A percentile compares a stretch with the other conserved stretches of the same genome.
phyloP scores from a whole-genome alignment of 2,329 filamentous ascomycete species.

The Fusarium incarnatum region DNA sequence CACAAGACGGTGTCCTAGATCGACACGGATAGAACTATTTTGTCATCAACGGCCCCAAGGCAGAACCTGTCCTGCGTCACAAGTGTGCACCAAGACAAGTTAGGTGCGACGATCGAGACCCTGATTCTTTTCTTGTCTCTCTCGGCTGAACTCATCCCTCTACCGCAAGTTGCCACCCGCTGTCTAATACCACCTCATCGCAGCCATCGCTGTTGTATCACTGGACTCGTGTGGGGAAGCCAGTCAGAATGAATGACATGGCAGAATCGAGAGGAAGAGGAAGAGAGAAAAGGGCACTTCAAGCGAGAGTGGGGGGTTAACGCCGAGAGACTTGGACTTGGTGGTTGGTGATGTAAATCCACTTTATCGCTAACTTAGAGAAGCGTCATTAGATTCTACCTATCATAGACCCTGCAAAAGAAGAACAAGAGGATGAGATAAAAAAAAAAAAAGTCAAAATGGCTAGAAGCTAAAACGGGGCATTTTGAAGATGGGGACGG shows the following conservation, averaged over 20 bases:
- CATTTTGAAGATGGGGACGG: background rate
- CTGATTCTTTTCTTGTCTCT: slow-evolving; percentile 5
- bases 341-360: slow-evolving; percentile 24
- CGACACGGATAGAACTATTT: slow-evolving; percentile 7
- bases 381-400: slow-evolving; percentile 17
- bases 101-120: slow-evolving; percentile 29
- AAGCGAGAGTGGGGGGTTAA: slow-evolving; percentile 16
- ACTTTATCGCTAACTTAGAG: slow-evolving; percentile 13
- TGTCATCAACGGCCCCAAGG: slow-evolving; percentile 15
- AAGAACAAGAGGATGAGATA: background rate
- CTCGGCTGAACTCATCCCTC: slow-evolving; percentile 7
- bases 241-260: background rate
- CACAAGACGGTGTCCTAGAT: slow-evolving; percentile 4
- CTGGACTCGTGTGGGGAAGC: slow-evolving; percentile 1
- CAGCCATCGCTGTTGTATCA: background rate
- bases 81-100: slow-evolving; percentile 15
- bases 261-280: background rate
- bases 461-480: slow-evolving; percentile 12
- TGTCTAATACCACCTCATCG: slow-evolving; percentile 19
- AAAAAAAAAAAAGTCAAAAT: slow-evolving; percentile 2
- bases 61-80: slow-evolving; percentile 38
- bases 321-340: background rate
- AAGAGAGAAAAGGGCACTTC: slow-evolving; percentile 6
- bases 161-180: slow-evolving; percentile 21
- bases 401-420: slow-evolving; percentile 31